These are phyloP conservation scores for Tritrichomonas foetus DNA, from an alignment of 208 protist species.

Conservation along the genomic window DNA sequence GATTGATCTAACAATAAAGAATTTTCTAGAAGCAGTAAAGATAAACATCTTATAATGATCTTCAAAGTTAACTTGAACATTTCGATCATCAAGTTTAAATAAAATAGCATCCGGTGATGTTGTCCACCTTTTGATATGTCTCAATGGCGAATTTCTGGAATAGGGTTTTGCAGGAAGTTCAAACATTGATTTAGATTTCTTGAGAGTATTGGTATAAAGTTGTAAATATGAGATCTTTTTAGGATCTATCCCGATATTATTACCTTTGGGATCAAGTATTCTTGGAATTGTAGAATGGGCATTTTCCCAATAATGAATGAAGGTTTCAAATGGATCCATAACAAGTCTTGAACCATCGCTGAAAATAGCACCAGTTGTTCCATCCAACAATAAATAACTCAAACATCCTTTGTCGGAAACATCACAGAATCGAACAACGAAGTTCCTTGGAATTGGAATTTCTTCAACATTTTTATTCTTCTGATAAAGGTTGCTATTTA, in stretches of 20 bases:
- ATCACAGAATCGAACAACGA: slow-evolving; percentile 1
- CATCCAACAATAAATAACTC: slow-evolving; percentile 81
- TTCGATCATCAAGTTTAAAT: slow-evolving; percentile 3
- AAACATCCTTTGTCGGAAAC: slow-evolving; percentile 84
- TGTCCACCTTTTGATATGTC: background rate
- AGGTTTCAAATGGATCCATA: slow-evolving; percentile 61
- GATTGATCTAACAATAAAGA: background rate
- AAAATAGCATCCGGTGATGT: background rate
- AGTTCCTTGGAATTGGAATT: slow-evolving; percentile 69
- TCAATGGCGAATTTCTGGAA: background rate
- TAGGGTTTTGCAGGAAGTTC: background rate
- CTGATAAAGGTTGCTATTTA: background rate
- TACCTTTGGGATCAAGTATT: background rate
- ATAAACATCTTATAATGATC: background rate
- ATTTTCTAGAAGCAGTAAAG: background rate
- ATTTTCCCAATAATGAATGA: slow-evolving; percentile 7
- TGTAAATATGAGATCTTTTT: background rate
- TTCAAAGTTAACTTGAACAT: slow-evolving; percentile 24
- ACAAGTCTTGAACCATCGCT: slow-evolving; percentile 92
- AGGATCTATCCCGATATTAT: background rate
- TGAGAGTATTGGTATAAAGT: background rate
- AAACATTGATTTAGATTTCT: background rate
- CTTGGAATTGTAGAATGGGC: background rate
- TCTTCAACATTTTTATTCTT: background rate
- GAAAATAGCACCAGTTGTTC: slow-evolving; percentile 86